These are phyloP conservation scores for Collybia mongolica DNA, from an alignment of 768 basidiomycete genomes.

Conservation along the genomic window DNA sequence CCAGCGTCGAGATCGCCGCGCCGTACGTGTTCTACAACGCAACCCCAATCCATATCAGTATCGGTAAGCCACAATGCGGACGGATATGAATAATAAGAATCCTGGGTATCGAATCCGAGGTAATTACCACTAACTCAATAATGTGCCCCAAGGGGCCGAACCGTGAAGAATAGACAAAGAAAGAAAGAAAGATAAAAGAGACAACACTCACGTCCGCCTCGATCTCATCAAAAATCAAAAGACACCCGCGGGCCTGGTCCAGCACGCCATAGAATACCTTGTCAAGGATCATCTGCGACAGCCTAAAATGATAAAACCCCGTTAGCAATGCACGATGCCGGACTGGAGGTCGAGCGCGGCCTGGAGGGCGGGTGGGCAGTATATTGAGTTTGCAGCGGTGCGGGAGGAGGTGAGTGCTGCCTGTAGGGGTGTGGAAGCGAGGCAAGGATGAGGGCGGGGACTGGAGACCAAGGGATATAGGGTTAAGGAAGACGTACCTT, in stretches of 20 bases:
- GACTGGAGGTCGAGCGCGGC: constrained; percentile 51
- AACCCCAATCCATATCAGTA: no score
- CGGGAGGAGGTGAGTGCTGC: constrained; percentile 87
- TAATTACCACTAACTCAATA: no score
- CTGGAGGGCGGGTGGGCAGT: constrained; percentile 59
- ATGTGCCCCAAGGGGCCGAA: no score
- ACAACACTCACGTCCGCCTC: constrained; percentile 72
- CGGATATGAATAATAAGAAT: no score
- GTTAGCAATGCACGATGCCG: constrained; percentile 85
- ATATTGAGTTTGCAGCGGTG: constrained; percentile 94
- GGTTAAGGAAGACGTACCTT: constrained; percentile 56
- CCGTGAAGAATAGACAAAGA: not conserved
- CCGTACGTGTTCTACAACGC: constrained; percentile 74
- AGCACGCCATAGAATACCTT: constrained; percentile 92
- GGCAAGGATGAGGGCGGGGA: constrained; percentile 15
- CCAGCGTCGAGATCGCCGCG: constrained; percentile 85
- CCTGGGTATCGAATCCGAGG: no score
- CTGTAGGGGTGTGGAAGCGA: no score
- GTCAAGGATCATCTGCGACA: constrained; percentile 98
- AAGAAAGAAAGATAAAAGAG: constrained; percentile 3
- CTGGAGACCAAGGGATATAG: not conserved
- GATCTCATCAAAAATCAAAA: constrained; percentile 87
- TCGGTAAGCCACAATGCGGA: no score
- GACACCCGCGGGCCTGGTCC: constrained; percentile 92
- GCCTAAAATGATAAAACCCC: no score